Percentiles rank a stretch among this genome's conserved stretches.
These are phyloP conservation scores for Metarhizium robertsii DNA, from an alignment of 2,329 filamentous ascomycete genomes.

Conservation along the genomic window DNA sequence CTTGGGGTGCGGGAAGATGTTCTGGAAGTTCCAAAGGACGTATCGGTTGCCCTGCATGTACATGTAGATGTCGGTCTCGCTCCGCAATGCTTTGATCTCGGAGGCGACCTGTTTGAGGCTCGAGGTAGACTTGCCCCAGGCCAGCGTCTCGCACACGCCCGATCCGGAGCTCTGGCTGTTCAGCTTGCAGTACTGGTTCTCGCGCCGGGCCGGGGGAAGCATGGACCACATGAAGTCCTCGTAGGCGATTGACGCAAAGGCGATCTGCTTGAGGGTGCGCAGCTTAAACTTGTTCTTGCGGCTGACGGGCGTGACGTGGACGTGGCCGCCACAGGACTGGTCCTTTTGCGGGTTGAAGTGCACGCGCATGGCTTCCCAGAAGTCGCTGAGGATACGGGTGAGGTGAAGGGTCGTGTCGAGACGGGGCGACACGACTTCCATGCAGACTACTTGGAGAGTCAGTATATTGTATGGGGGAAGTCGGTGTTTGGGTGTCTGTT, in stretches of 20 bases:
- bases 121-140: conserved; percentile 17
- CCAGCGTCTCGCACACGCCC: conserved; percentile 19
- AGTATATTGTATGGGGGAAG: background rate
- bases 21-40: conserved; percentile 31
- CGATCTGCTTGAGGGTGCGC: conserved; percentile 25
- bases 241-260: conserved; percentile 25
- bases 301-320: conserved; percentile 28
- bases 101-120: conserved; percentile 19
- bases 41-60: conserved; percentile 31
- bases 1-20: conserved; percentile 27
- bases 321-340: conserved; percentile 27
- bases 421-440: conserved; percentile 31
- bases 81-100: conserved; percentile 16
- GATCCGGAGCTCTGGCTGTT: conserved; percentile 23
- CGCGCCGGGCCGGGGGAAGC: conserved; percentile 22
- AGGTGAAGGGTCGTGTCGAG: conserved; percentile 25
- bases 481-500: no score
- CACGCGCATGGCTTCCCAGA: conserved; percentile 32
- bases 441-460: conserved; percentile 21
- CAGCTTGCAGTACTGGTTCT: conserved; percentile 25
- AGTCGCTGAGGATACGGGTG: conserved; percentile 24
- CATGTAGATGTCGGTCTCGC: conserved; percentile 22
- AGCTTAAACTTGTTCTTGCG: conserved; percentile 25
- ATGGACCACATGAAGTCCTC: conserved; percentile 24
- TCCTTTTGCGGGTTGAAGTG: conserved; percentile 28